Conservation (phyloP, 257 asterid genomes). For the Gardenia jasminoides region DNA sequence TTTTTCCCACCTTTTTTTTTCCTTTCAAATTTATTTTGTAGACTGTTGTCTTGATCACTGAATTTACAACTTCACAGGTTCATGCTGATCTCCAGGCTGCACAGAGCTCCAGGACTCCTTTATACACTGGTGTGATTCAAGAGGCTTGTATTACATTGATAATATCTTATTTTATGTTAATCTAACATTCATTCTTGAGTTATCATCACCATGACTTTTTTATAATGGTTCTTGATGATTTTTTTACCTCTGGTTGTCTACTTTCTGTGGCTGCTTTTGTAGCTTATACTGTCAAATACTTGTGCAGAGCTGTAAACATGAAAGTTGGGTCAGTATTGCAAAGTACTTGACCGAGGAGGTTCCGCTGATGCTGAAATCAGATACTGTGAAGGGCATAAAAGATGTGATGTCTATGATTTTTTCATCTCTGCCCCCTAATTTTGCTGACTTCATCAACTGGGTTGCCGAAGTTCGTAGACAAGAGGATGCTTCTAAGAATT, state of each 20-base stretch:
- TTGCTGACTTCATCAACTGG: constrained; percentile 85
- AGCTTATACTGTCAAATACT: constrained; percentile 20
- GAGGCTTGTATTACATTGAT: constrained; percentile 20
- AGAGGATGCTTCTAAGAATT: constrained; percentile 61
- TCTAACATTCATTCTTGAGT: background rate
- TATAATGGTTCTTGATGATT: background rate
- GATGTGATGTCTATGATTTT: constrained; percentile 59
- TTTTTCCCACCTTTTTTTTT: background rate
- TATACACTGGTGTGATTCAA: constrained; percentile 80
- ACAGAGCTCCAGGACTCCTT: constrained; percentile 80
- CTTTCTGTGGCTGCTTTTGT: constrained; percentile 11
- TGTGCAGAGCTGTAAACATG: constrained; percentile 91
- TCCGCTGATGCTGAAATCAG: constrained; percentile 62
- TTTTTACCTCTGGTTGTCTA: background rate
- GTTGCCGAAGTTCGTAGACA: constrained; percentile 79
- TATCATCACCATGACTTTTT: background rate
- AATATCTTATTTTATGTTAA: background rate
- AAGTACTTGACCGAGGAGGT: constrained; percentile 83
- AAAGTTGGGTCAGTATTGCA: constrained; percentile 81
- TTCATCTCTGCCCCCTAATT: constrained; percentile 73
- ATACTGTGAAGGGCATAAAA: constrained; percentile 48
- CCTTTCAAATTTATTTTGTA: too few relatives aligned
- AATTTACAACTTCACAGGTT: constrained; percentile 51
- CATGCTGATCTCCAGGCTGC: constrained; percentile 88
- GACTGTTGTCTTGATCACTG: background rate